Evolutionary conservation across 139 green algal genomes (phyloP), one percentile per base, ranked within the genome.

Genomic region (Pseudopediastrum boryanum): DNA sequence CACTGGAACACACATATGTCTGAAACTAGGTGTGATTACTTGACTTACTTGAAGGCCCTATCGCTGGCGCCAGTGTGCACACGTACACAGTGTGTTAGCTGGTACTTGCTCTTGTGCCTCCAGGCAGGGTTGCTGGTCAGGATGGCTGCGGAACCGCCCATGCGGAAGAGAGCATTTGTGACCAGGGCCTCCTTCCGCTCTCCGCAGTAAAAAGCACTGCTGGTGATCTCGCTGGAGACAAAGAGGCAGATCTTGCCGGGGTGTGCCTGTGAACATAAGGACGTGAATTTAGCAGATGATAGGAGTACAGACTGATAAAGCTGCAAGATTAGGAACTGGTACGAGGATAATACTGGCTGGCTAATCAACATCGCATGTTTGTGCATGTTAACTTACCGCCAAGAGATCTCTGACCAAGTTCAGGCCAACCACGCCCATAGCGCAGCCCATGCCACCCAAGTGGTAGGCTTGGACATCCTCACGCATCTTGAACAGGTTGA

Each of bases 381-480:
- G n/a, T 16, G 12, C 25, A 16, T 39, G 21, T 48, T 31, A 12
- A 36, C 63, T 27, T 51, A 84, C 70, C 81, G 82, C 46, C 23
- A 96, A 86, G 62, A 96, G 59, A 68, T 96, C 90, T 13, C 72
- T 83, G 10, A 92, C 85, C 10, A 96, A 66, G 79, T 94, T 89
- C 39, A 96, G 54, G 0, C 85, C 87, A 13, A 96, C 91, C 19
- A 96, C 90, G 21, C 91, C 78, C 64, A 93, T 92, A 36, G 85
- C 85, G 75, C 92, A 96, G 48, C 92, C 92, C 92, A 96, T 96
- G 75, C 92, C 92, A 8, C 86, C 86, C 71, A 94, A 84, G 80
- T 91, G 88, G 78, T 93, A 94, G 13, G 82, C 81, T 27, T 91
- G 76, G n/a, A 97, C 71, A 80, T 94, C 85, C 61, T 83, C 77